Base-by-base conservation (phyloP, 495 filamentous ascomycete species). In the Parachaetomium inaequale region DNA sequence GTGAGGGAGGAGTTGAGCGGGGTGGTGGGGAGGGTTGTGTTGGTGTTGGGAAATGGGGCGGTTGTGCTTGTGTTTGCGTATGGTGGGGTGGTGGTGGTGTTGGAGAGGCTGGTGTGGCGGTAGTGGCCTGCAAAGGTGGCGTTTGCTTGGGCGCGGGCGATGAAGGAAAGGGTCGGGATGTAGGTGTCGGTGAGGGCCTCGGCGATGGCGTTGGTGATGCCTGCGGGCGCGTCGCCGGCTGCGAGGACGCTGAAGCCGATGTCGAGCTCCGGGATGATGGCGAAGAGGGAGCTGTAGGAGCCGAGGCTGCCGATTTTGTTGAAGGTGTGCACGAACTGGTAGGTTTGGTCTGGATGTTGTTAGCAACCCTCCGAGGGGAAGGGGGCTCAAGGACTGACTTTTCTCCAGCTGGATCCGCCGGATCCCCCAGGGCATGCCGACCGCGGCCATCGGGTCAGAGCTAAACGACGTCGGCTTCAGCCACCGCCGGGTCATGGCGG, bases 381-480 rank as follows among this genome's bases (percentile, higher is more conserved):
- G n/a, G 31, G 31, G 31, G 31, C 31, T 40, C 17, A 15, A 15
- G n/a, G 4, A 43, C 17, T 17, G 36, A 64, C 61, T 62, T 38
- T 61, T 31, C 34, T 55, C 40, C 25, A 75, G 45, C 32, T 65
- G 53, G 19, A 75, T 64, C 14, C 68, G 76, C 0, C 70, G 62
- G 3, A 87, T 82, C 23, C 86, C 85, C 83, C 84, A 87, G 0
- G 85, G 85, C 10, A 79, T 78, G 0, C 84, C 83, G 17, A 87
- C 74, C 2, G 69, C 68, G 2, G 74, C 68, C 0, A 59, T 69
- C 0, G 80, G 68, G 21, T 76, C 75, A 0, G 83, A 77, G n/a
- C 79, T 83, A 43, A 80, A 79, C 4, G 72, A 63, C 8, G 64
- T 40, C 0, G 85, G 85, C 60, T 84, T 84, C 46, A 88, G 62